phyloP scores from a whole-genome alignment of 371 early-diverging fungal species.

The Mucor lusitanicus region DNA sequence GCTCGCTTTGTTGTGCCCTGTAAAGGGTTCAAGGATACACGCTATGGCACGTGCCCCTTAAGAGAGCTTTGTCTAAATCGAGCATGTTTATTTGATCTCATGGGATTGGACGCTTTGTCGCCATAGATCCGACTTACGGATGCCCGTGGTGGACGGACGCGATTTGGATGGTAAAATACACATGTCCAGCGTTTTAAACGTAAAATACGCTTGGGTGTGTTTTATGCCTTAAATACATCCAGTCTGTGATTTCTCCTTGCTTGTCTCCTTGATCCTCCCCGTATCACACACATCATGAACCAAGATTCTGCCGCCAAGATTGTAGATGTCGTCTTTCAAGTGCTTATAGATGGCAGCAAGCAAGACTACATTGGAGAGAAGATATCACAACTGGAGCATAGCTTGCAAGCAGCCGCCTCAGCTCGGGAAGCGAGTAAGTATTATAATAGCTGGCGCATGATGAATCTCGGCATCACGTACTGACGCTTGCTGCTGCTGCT shows the following conservation, averaged over 20 bases:
- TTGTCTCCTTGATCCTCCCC: not conserved
- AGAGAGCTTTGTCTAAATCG: not conserved
- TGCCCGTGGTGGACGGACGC: not conserved
- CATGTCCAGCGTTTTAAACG: not conserved
- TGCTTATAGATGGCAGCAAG: slow-evolving; percentile 51
- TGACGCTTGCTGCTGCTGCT: too few relatives aligned
- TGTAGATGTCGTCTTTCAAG: slow-evolving; percentile 41
- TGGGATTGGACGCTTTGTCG: not conserved
- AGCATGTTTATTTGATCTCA: not conserved
- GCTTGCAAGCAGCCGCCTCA: slow-evolving; percentile 51
- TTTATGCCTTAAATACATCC: not conserved
- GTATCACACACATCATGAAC: slow-evolving; percentile 1
- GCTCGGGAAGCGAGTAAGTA: slow-evolving; percentile 43
- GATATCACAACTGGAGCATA: slow-evolving; percentile 57
- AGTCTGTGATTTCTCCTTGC: not conserved
- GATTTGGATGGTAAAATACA: not conserved
- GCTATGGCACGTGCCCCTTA: slow-evolving; percentile 3
- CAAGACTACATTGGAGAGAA: slow-evolving; percentile 56
- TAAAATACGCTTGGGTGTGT: not conserved
- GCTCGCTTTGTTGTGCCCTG: slow-evolving; percentile 6
- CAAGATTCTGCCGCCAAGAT: slow-evolving; percentile 13
- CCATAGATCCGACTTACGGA: not conserved
- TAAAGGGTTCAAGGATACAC: not conserved
- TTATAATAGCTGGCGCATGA: not conserved
- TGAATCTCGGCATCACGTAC: too few relatives aligned